Conservation (phyloP, 1,139 yeast genomes). For the Yamadazyma pseudoaaseri region DNA sequence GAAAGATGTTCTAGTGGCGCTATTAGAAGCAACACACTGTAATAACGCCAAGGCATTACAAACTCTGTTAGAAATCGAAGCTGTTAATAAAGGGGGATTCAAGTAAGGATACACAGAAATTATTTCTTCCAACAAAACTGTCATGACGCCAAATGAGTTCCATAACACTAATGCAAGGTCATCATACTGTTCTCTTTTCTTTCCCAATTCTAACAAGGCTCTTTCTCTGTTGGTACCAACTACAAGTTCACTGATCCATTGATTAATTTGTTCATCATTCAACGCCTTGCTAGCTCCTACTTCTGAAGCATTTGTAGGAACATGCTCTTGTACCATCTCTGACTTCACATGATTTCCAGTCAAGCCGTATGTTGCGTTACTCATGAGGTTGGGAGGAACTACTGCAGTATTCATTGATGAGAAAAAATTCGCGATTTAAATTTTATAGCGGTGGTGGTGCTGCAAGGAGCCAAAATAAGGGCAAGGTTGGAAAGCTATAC, state of each 20-base stretch:
- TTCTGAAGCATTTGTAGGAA: background rate
- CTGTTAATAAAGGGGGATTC: slow-evolving; percentile 83
- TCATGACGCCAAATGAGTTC: slow-evolving; percentile 97
- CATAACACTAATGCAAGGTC: slow-evolving; percentile 90
- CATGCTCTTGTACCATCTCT: background rate
- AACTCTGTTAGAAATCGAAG: slow-evolving; percentile 87
- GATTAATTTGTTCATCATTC: slow-evolving; percentile 83
- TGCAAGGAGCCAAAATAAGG: no score
- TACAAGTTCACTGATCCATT: slow-evolving; percentile 87
- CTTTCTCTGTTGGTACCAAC: slow-evolving; percentile 91
- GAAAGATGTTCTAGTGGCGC: slow-evolving; percentile 81
- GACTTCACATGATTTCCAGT: background rate
- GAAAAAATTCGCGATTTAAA: slow-evolving; percentile 1
- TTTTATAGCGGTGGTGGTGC: no score
- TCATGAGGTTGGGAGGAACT: background rate
- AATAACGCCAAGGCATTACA: slow-evolving; percentile 93
- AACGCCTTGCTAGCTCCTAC: slow-evolving; percentile 49
- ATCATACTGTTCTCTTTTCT: slow-evolving; percentile 91
- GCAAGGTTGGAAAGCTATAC: no score
- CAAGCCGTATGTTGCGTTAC: background rate
- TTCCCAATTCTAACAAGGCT: slow-evolving; percentile 87
- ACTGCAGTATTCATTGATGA: background rate
- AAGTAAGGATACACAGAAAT: slow-evolving; percentile 85
- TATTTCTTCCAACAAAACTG: slow-evolving; percentile 85
- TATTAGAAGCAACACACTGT: slow-evolving; percentile 96